Percentiles rank a stretch among this genome's conserved stretches.
These are phyloP conservation scores for Colletotrichum euphorbiae DNA, from an alignment of 2,329 filamentous ascomycete genomes.

Conservation along the genomic window DNA sequence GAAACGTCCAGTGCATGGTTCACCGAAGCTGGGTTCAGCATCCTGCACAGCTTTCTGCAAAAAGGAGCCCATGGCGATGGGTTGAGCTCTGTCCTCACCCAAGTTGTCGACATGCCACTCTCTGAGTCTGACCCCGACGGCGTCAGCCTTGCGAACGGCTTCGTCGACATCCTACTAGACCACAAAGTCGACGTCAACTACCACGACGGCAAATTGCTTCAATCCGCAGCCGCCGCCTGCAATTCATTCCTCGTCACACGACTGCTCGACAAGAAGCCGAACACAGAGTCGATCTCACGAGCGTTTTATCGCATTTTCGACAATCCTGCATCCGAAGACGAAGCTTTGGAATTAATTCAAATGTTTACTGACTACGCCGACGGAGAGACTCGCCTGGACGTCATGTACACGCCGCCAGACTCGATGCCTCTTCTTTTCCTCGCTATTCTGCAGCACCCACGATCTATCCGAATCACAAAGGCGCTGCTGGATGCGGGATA, in stretches of 20 bases:
- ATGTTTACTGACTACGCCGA: constrained; percentile 64
- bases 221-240: constrained; percentile 64
- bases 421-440: constrained; percentile 63
- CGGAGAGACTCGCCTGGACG: constrained; percentile 62
- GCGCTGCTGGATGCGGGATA: constrained; percentile 68
- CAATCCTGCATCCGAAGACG: constrained; percentile 60
- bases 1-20: constrained; percentile 59
- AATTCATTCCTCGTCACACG: constrained; percentile 61
- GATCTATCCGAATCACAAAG: constrained; percentile 63
- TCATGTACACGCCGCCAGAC: constrained; percentile 57
- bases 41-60: constrained; percentile 60
- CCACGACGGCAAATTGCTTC: constrained; percentile 62
- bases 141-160: constrained; percentile 55
- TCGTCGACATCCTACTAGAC: constrained; percentile 57
- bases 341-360: constrained; percentile 61
- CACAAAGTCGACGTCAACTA: constrained; percentile 61
- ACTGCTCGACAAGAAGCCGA: constrained; percentile 63
- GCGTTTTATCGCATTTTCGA: constrained; percentile 70
- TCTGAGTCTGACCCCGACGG: constrained; percentile 46
- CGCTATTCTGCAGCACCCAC: constrained; percentile 66
- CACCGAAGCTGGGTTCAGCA: constrained; percentile 57
- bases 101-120: constrained; percentile 58
- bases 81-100: constrained; percentile 58
- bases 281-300: constrained; percentile 60
- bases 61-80: constrained; percentile 61